Percentiles rank a stretch among this genome's conserved stretches.
Conservation (phyloP, 371 early-diverging fungal genomes). For the Saksenaea oblongispora region DNA sequence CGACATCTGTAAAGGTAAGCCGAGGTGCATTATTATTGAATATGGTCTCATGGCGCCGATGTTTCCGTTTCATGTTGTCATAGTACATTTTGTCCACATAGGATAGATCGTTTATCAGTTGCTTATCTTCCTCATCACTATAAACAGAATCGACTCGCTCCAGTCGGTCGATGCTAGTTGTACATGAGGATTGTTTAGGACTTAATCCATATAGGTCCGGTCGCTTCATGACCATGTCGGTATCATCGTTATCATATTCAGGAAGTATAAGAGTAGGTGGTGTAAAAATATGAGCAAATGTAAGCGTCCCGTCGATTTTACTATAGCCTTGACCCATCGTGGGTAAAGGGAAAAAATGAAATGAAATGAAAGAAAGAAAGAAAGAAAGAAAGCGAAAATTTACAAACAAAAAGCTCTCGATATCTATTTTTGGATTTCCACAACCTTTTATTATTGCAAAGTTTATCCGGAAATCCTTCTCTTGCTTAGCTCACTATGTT, state of each 20-base stretch:
- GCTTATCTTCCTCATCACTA: background rate
- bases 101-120: slow-evolving; percentile 30
- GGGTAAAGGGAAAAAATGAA: slow-evolving; percentile 8
- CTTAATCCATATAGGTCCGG: slow-evolving; percentile 16
- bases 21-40: slow-evolving; percentile 12
- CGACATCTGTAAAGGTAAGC: slow-evolving; percentile 11
- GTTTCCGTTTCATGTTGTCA: slow-evolving; percentile 1
- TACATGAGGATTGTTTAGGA: background rate
- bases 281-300: slow-evolving; percentile 12
- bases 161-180: slow-evolving; percentile 3
- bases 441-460: background rate
- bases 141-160: slow-evolving; percentile 24
- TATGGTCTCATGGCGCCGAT: background rate
- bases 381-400: background rate
- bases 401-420: background rate
- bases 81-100: slow-evolving; percentile 50
- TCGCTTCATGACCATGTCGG: slow-evolving; percentile 3
- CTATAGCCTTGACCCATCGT: slow-evolving; percentile 20
- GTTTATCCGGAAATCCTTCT: too few relatives aligned
- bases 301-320: slow-evolving; percentile 13
- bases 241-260: background rate
- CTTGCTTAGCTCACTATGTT: too few relatives aligned
- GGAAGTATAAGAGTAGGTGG: background rate
- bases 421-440: slow-evolving; percentile 1
- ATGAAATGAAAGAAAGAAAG: slow-evolving; percentile 5